Conservation (phyloP, 2,329 filamentous ascomycete species). For the Pseudogymnoascus verrucosus region DNA sequence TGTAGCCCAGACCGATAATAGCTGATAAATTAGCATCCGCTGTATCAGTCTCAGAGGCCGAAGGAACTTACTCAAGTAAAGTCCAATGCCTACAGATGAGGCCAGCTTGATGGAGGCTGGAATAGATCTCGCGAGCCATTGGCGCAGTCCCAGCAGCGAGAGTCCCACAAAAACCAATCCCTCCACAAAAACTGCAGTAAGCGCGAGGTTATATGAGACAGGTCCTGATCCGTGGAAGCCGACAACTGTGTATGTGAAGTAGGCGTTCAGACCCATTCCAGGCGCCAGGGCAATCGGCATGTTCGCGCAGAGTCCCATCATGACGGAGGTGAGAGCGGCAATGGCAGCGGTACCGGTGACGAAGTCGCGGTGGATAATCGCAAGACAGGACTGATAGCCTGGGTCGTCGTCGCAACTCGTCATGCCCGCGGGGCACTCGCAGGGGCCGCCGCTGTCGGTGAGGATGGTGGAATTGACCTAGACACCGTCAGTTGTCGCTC, state of each 20-base stretch:
- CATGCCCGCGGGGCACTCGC: constrained; percentile 57
- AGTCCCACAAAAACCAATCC: constrained; percentile 78
- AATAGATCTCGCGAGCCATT: constrained; percentile 80
- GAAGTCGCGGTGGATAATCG: constrained; percentile 52
- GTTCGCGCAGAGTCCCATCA: constrained; percentile 76
- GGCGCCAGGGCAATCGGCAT: constrained; percentile 63
- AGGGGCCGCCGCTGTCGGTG: constrained; percentile 63
- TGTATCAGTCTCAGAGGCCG: not conserved
- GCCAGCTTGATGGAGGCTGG: constrained; percentile 80
- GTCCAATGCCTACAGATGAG: constrained; percentile 75
- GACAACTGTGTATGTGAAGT: constrained; percentile 72
- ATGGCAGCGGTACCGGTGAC: constrained; percentile 83
- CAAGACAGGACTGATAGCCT: constrained; percentile 55
- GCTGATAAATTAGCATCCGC: constrained; percentile 26
- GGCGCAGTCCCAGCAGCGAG: constrained; percentile 71
- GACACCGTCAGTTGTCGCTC: constrained; percentile 35
- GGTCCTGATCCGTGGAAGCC: constrained; percentile 66
- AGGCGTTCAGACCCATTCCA: constrained; percentile 78
- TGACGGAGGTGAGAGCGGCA: constrained; percentile 69
- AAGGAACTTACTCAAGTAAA: constrained; percentile 52
- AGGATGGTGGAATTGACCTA: constrained; percentile 46
- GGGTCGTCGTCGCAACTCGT: constrained; percentile 45
- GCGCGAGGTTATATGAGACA: constrained; percentile 66
- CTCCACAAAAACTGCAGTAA: constrained; percentile 84
- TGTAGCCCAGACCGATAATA: constrained; percentile 69